Evolutionary conservation across 352 stramenopile genomes (phyloP).

Genomic region (Phytophthora tentaculata): DNA sequence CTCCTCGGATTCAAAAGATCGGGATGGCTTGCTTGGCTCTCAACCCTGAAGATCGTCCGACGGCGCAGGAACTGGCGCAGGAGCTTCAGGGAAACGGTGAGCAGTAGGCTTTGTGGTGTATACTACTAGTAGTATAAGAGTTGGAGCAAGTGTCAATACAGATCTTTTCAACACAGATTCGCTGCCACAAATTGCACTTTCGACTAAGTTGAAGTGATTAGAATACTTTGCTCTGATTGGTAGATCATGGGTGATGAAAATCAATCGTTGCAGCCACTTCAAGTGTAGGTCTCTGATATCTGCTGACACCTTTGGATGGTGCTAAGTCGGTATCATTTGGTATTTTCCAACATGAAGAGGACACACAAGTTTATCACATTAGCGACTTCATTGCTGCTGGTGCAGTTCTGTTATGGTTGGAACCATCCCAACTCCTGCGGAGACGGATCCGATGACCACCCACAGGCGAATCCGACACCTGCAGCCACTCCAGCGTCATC

Average conservation of each 20-base stretch:
- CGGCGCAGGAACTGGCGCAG: conserved; percentile 29
- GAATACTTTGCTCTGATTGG: conserved; percentile 20
- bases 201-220: conserved; percentile 24
- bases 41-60: conserved; percentile 36
- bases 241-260: conserved; percentile 30
- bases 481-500: conserved; percentile 28
- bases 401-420: conserved; percentile 7
- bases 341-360: conserved; percentile 21
- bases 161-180: neutral
- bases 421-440: conserved; percentile 15
- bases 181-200: neutral
- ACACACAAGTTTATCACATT: neutral
- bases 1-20: conserved; percentile 27
- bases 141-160: conserved; percentile 2
- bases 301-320: neutral
- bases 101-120: conserved; percentile 1
- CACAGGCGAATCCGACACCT: neutral
- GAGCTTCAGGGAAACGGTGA: conserved; percentile 15
- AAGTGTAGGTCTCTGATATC: conserved; percentile 16
- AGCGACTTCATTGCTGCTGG: neutral
- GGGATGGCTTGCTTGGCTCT: neutral
- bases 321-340: conserved; percentile 14
- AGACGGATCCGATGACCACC: conserved; percentile 5
- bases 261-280: conserved; percentile 26
- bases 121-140: neutral